These are phyloP conservation scores for apple (Malus domestica) DNA, from an alignment of 306 rosid genomes.

Conservation along the genomic window ASM211411v1 NC_041803.1:998001-998500, in stretches of 20 bases:
- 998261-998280: not conserved
- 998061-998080: not conserved
- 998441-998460: conserved; percentile 71
- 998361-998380: conserved; percentile 12
- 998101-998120: conserved; percentile 61
- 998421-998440: conserved; percentile 34
- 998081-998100: conserved; percentile 30
- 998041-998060: not conserved
- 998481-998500: conserved; percentile 60
- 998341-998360: conserved; percentile 45
- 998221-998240: conserved; percentile 79
- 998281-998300: conserved; percentile 1
- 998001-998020: not conserved
- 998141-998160: conserved; percentile 60
- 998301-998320: conserved; percentile 15
- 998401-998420: conserved; percentile 17
- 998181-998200: conserved; percentile 68
- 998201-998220: conserved; percentile 87
- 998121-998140: conserved; percentile 62
- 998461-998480: conserved; percentile 55
- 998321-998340: conserved; percentile 43
- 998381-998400: conserved; percentile 1
- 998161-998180: conserved; percentile 75
- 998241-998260: conserved; percentile 52
- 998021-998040: not conserved